Evolutionary conservation across 306 rosid species (phyloP).

Genomic region (Lathyrus oleraceus): DNA sequence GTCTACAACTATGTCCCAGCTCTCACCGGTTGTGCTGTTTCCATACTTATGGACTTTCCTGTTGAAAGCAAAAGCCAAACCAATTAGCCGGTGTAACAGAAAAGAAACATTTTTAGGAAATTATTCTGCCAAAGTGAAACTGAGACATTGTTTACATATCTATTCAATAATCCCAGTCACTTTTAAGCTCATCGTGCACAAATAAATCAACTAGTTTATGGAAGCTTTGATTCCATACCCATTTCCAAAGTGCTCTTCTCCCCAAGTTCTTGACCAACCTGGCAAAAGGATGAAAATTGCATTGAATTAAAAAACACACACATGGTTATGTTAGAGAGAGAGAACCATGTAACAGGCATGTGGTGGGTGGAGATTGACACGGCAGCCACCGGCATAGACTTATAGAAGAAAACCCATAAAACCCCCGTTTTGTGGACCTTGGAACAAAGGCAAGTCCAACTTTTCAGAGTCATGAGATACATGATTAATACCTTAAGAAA

Average conservation of each 20-base stretch:
- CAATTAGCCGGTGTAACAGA: slow-evolving; percentile 28
- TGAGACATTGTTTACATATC: slow-evolving; percentile 4
- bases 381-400: slow-evolving; percentile 23
- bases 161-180: slow-evolving; percentile 14
- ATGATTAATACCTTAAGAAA: slow-evolving; percentile 19
- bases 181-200: slow-evolving; percentile 22
- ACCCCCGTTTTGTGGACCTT: neutral
- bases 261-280: slow-evolving; percentile 99
- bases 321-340: slow-evolving; percentile 14
- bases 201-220: slow-evolving; percentile 25
- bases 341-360: slow-evolving; percentile 17
- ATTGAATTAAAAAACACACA: slow-evolving; percentile 12
- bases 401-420: neutral
- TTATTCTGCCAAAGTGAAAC: slow-evolving; percentile 4
- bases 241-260: slow-evolving; percentile 98
- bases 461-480: slow-evolving; percentile 4
- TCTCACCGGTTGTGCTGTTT: slow-evolving; percentile 92
- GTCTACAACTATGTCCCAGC: slow-evolving; percentile 93
- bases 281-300: slow-evolving; percentile 36
- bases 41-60: slow-evolving; percentile 99
- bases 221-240: slow-evolving; percentile 55
- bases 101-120: neutral
- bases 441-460: slow-evolving; percentile 10
- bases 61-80: slow-evolving; percentile 37
- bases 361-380: neutral